Percentiles rank a stretch among this genome's conserved stretches.
phyloP scores from a whole-genome alignment of 345 rosid genomes.

The Populus alba region DNA sequence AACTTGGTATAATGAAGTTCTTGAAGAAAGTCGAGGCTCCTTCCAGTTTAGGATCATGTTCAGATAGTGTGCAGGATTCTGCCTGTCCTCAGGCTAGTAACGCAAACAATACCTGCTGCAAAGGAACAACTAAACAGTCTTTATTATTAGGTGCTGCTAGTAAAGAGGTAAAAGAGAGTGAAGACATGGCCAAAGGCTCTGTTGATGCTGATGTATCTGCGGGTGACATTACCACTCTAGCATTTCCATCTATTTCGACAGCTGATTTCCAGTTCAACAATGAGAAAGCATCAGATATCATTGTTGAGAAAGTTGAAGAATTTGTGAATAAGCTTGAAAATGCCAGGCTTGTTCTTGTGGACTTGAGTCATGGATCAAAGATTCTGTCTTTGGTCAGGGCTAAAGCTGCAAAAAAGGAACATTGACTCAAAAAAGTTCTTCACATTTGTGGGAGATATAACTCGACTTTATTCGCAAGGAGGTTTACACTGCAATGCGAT shows the following conservation, averaged over 20 bases:
- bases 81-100: slow-evolving; percentile 19
- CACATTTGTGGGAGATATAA: slow-evolving; percentile 85
- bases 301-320: slow-evolving; percentile 74
- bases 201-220: slow-evolving; percentile 21
- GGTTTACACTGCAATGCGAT: slow-evolving; percentile 67
- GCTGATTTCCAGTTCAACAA: slow-evolving; percentile 81
- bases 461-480: slow-evolving; percentile 62
- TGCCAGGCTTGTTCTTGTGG: slow-evolving; percentile 80
- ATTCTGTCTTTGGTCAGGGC: slow-evolving; percentile 68
- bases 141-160: slow-evolving; percentile 1
- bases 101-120: slow-evolving; percentile 14
- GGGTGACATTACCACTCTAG: slow-evolving; percentile 51
- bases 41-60: slow-evolving; percentile 35
- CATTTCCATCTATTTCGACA: slow-evolving; percentile 88
- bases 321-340: slow-evolving; percentile 62
- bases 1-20: slow-evolving; percentile 85
- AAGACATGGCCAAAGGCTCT: slow-evolving; percentile 17
- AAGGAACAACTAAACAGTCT: slow-evolving; percentile 20
- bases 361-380: slow-evolving; percentile 65
- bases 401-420: slow-evolving; percentile 61
- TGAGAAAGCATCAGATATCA: slow-evolving; percentile 76
- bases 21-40: slow-evolving; percentile 61
- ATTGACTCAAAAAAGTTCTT: slow-evolving; percentile 65
- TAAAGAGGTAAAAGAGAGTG: slow-evolving; percentile 25
- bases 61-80: slow-evolving; percentile 21